A percentile compares a stretch with the other conserved stretches of the same genome.
Evolutionary conservation across 2,329 filamentous ascomycete species (phyloP).

Genomic region (Cladosporium colombiae): DNA sequence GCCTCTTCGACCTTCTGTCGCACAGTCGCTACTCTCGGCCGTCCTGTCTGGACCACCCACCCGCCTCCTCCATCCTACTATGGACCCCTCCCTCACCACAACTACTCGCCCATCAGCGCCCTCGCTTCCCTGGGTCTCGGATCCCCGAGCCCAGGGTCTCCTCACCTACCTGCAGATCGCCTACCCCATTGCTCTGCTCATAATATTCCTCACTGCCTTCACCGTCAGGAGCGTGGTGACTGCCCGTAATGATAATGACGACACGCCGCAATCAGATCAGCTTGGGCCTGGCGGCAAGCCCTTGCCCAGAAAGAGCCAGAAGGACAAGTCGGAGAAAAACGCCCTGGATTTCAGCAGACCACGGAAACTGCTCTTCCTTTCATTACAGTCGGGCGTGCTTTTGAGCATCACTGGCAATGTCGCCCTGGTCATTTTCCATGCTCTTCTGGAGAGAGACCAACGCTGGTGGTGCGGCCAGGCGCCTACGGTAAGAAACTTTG

Average conservation of each 20-base stretch:
- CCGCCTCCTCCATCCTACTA: conserved; percentile 5
- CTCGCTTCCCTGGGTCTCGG: conserved; percentile 36
- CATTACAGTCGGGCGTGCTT: conserved; percentile 69
- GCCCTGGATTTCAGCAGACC: conserved; percentile 63
- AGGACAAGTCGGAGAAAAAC: conserved; percentile 44
- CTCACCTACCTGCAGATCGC: conserved; percentile 55
- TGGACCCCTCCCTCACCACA: conserved; percentile 18
- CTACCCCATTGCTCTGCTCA: conserved; percentile 64
- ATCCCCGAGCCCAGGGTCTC: conserved; percentile 45
- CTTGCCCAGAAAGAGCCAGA: conserved; percentile 65
- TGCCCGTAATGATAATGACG: conserved; percentile 48
- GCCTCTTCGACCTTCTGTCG: conserved; percentile 19
- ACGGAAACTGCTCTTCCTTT: conserved; percentile 73
- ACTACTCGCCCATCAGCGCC: conserved; percentile 16
- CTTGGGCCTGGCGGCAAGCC: conserved; percentile 88
- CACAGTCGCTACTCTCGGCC: conserved; percentile 17
- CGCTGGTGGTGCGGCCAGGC: conserved; percentile 83
- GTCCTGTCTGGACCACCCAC: conserved; percentile 4
- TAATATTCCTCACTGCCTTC: conserved; percentile 65
- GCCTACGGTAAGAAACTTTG: conserved; percentile 62
- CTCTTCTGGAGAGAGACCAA: conserved; percentile 64
- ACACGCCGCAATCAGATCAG: conserved; percentile 43
- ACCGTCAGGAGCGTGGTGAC: conserved; percentile 61
- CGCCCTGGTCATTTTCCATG: conserved; percentile 71
- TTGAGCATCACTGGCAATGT: conserved; percentile 76